phyloP scores from a whole-genome alignment of 306 rosid genomes.

The Lotus japonicus region DNA sequence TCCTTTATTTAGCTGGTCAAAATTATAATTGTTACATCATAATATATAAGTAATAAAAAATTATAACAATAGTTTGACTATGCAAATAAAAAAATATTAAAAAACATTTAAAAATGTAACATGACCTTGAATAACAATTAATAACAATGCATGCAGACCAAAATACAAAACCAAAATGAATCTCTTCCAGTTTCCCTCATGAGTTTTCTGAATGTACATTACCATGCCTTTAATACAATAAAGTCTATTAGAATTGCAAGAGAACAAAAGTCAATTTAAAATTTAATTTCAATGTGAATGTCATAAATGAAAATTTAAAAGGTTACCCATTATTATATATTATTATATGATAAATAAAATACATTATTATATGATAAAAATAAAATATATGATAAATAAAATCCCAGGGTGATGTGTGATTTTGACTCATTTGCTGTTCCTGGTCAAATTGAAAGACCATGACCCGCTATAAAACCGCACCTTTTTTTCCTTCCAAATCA shows the following conservation, averaged over 20 bases:
- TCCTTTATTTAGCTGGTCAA: neutral
- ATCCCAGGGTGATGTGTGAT: neutral
- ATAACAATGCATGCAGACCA: no score
- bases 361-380: neutral
- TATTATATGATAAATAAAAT: neutral
- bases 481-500: neutral
- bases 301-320: conserved; percentile 10
- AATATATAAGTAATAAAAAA: neutral
- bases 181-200: neutral
- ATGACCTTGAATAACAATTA: neutral
- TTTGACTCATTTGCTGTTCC: conserved; percentile 11
- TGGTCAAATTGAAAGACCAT: conserved; percentile 25
- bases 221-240: neutral
- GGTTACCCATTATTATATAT: no score
- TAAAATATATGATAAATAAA: no score
- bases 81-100: neutral
- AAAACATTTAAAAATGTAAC: neutral
- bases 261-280: neutral
- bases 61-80: neutral
- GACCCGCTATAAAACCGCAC: neutral
- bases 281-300: neutral
- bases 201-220: neutral
- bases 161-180: neutral
- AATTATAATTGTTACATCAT: neutral
- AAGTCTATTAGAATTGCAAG: neutral